Conservation (phyloP, 352 stramenopile genomes). For the Phytophthora vignae region DNA sequence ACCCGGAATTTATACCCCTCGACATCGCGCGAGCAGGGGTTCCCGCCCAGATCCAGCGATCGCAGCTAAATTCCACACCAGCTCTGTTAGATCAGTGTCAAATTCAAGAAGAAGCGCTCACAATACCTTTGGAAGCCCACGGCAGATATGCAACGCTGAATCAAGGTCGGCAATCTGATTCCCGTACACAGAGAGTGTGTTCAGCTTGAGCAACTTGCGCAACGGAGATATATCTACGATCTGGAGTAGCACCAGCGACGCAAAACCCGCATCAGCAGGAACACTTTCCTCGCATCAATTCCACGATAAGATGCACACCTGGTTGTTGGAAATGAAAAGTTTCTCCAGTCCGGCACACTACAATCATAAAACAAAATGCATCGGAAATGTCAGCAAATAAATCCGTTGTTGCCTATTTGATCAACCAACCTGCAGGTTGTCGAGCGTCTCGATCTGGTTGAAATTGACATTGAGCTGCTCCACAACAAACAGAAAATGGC, state of each 20-base stretch:
- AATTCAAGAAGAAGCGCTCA: background rate
- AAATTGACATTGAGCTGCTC: slow-evolving; percentile 76
- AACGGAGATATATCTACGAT: slow-evolving; percentile 58
- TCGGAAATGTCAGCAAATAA: too few species aligned
- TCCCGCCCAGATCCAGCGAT: slow-evolving; percentile 75
- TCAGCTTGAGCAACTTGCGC: slow-evolving; percentile 56
- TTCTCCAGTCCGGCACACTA: slow-evolving; percentile 69
- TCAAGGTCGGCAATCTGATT: slow-evolving; percentile 62
- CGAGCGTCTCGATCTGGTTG: slow-evolving; percentile 62
- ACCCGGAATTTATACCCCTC: slow-evolving; percentile 83
- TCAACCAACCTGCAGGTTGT: slow-evolving; percentile 47
- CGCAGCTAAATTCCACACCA: slow-evolving; percentile 48
- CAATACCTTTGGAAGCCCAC: slow-evolving; percentile 53
- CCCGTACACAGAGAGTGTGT: slow-evolving; percentile 69
- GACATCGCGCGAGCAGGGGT: slow-evolving; percentile 68
- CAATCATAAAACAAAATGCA: too few species aligned
- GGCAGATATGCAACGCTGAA: slow-evolving; percentile 58
- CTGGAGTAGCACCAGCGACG: slow-evolving; percentile 16
- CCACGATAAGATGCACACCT: slow-evolving; percentile 27
- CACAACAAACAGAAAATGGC: background rate
- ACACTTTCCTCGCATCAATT: background rate
- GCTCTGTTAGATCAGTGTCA: slow-evolving; percentile 1
- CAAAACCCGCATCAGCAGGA: background rate
- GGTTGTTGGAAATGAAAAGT: slow-evolving; percentile 71
- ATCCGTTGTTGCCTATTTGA: too few species aligned